Evolutionary conservation across 257 asterid genomes (phyloP).

Genomic region (Ehretia macrophylla): DNA sequence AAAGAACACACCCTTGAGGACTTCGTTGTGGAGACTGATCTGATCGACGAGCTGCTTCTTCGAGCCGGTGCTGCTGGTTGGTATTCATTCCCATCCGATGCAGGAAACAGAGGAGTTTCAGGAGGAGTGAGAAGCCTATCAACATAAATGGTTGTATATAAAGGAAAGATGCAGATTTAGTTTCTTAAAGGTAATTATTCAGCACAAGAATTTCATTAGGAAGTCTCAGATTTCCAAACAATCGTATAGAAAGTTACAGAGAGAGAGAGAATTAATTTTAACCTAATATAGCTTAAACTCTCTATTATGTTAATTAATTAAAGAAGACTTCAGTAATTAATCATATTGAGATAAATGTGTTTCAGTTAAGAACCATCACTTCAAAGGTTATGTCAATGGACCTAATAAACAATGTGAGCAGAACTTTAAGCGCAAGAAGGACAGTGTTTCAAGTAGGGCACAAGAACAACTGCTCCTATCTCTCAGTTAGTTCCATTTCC

Average conservation of each 20-base stretch:
- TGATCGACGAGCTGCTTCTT: slow-evolving; percentile 55
- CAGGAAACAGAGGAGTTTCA: slow-evolving; percentile 88
- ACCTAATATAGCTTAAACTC: too few species aligned
- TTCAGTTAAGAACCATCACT: background rate
- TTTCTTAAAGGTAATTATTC: background rate
- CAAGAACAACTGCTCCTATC: background rate
- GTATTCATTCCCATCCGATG: slow-evolving; percentile 64
- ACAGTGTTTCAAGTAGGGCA: background rate
- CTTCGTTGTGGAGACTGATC: slow-evolving; percentile 74
- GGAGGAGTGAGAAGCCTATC: slow-evolving; percentile 99
- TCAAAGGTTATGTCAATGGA: background rate
- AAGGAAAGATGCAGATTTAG: background rate
- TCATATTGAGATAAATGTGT: background rate
- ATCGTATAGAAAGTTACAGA: too few species aligned
- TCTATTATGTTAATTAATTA: too few species aligned
- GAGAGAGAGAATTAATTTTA: too few species aligned
- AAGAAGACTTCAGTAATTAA: background rate
- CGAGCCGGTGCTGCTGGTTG: slow-evolving; percentile 48
- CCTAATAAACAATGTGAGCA: background rate
- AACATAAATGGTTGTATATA: slow-evolving; percentile 7
- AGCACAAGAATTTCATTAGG: background rate
- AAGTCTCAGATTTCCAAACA: background rate
- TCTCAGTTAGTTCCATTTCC: background rate
- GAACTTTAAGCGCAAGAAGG: background rate
- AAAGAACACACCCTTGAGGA: slow-evolving; percentile 62